Base-by-base conservation (phyloP, 2,329 filamentous ascomycete genomes). In the Alternaria gansuensis region DNA sequence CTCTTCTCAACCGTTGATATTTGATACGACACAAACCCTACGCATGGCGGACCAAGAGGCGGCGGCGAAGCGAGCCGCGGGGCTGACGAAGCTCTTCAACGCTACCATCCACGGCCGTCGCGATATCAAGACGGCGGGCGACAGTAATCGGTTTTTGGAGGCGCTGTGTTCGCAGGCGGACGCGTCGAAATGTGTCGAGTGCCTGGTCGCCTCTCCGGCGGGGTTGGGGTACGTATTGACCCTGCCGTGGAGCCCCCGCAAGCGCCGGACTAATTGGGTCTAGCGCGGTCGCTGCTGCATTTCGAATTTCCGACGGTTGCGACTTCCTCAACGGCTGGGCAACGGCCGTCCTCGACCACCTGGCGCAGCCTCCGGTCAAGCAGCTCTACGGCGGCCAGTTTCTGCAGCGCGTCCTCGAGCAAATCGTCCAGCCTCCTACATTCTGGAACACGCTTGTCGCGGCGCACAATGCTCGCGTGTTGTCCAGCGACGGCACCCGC, bases 361-460 rank as follows among this genome's bases (percentile, higher is more conserved):
- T 83, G 1, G 70, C 77, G 0, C 74, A 81, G 44, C 79, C 82
- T 1, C 70, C 65, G 0, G 63, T 87, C 44, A 84, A 84, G 59
- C 74, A 79, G 28, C 66, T 87, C 2, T 82, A 79, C 53, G 78
- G 79, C 50, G 86, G 86, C 0, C 75, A 81, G 11, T 79, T 85
- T 37, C 74, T 88, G 2, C 74, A 77, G 31, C 74, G 80, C 13
- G 46, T 88, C 3, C 67, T 87, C 2, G 59, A 77, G 0, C 73
- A 76, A 0, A 75, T 88, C 3, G 71, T 84, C 2, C 75, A 84
- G 1, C 86, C 87, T 0, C 81, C 82, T 0, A 83, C 82, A 0
- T 77, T 88, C 11, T 88, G 87, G 87, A 78, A 79, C 14, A 77
- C 79, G 0, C 66, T 87, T 2, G 39, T 83, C 17, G 59, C 74